Conservation (phyloP, 2,329 filamentous ascomycete genomes). For the Colletotrichum australisinense region DNA sequence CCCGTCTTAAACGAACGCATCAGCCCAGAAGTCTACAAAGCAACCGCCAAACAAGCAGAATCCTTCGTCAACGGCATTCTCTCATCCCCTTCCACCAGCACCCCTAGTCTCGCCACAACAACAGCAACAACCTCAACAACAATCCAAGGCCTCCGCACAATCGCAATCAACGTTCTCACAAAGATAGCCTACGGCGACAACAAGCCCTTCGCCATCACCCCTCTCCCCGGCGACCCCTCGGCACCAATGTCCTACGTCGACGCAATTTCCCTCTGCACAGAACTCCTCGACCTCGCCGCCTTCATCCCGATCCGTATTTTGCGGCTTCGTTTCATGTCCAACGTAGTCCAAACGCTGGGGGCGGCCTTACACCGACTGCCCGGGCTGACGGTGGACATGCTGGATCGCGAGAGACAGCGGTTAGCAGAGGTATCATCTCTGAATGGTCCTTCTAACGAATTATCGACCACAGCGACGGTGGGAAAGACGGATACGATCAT, state of each 20-base stretch:
- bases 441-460: no score
- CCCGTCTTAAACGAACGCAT: conserved; percentile 50
- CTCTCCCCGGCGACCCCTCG: conserved; percentile 32
- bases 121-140: conserved; percentile 41
- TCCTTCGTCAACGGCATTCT: conserved; percentile 44
- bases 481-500: conserved; percentile 40
- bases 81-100: background rate
- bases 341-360: conserved; percentile 40
- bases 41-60: conserved; percentile 44
- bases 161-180: conserved; percentile 52
- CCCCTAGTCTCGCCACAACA: conserved; percentile 12
- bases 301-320: conserved; percentile 43
- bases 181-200: conserved; percentile 46
- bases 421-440: conserved; percentile 11
- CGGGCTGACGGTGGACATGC: conserved; percentile 37
- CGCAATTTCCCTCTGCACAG: conserved; percentile 43
- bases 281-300: conserved; percentile 43
- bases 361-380: conserved; percentile 42
- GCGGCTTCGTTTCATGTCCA: conserved; percentile 41
- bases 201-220: conserved; percentile 42
- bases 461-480: conserved; percentile 42
- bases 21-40: conserved; percentile 47
- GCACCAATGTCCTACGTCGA: conserved; percentile 44
- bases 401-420: background rate
- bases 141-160: conserved; percentile 43